Conservation (phyloP, 169 alveolate species). For the Eimeria tenella region DNA sequence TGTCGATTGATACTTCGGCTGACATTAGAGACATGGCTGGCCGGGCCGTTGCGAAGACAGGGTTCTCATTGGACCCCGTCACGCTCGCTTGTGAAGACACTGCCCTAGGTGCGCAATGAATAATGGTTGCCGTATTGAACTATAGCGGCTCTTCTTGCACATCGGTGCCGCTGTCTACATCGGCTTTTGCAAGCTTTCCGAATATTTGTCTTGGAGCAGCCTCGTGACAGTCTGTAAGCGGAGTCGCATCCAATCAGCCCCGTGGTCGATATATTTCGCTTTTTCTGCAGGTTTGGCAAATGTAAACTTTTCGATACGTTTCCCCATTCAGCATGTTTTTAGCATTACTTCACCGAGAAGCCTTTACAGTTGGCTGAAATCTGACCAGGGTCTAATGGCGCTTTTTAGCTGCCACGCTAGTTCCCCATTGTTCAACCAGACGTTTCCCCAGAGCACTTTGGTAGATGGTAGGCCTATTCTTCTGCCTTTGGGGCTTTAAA, state of each 20-base stretch:
- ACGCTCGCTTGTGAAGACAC: conserved; percentile 7
- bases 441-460: neutral
- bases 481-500: neutral
- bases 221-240: too few species aligned
- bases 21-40: conserved; percentile 38
- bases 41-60: neutral
- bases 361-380: conserved; percentile 25
- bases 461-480: neutral
- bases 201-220: too few species aligned
- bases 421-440: conserved; percentile 1
- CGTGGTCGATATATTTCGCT: neutral
- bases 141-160: too few species aligned
- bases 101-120: conserved; percentile 19
- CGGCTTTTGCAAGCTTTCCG: too few species aligned
- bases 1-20: conserved; percentile 1
- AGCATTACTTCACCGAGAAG: neutral
- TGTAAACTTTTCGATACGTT: neutral
- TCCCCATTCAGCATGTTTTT: conserved; percentile 14
- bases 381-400: conserved; percentile 22
- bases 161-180: too few species aligned
- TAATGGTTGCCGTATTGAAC: neutral
- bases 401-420: neutral
- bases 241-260: too few species aligned
- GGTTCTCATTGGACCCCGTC: conserved; percentile 19
- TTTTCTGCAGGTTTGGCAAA: conserved; percentile 8